Conservation (phyloP, 495 filamentous ascomycete genomes). For the Penicillium odoratum region DNA sequence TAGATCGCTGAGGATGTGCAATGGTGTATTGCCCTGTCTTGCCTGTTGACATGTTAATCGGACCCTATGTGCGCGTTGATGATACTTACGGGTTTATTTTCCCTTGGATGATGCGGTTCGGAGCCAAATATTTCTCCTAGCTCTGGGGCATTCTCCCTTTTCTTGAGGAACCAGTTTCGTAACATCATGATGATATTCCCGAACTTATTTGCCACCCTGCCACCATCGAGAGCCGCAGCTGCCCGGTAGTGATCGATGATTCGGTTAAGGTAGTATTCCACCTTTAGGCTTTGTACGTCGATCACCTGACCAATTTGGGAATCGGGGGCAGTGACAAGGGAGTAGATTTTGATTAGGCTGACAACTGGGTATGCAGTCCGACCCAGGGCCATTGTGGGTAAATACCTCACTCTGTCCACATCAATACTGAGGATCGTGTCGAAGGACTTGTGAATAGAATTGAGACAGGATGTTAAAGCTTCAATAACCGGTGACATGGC, state of each 20-base stretch:
- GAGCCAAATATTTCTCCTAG: conserved; percentile 33
- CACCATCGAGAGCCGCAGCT: conserved; percentile 63
- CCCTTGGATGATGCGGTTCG: conserved; percentile 13
- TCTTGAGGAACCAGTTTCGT: conserved; percentile 65
- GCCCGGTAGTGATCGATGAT: conserved; percentile 66
- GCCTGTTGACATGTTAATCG: conserved; percentile 32
- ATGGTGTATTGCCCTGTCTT: conserved; percentile 47
- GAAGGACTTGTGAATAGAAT: conserved; percentile 71
- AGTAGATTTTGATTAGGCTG: conserved; percentile 86
- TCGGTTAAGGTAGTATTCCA: conserved; percentile 71
- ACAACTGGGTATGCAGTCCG: conserved; percentile 80
- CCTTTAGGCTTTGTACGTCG: conserved; percentile 67
- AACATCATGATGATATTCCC: conserved; percentile 73
- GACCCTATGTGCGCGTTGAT: no score
- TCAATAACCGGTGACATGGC: conserved; percentile 64
- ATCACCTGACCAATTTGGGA: conserved; percentile 76
- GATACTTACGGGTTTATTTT: conserved; percentile 5
- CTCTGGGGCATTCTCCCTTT: conserved; percentile 36
- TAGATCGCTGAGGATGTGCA: conserved; percentile 68
- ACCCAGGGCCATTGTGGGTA: conserved; percentile 78
- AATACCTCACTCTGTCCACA: conserved; percentile 58
- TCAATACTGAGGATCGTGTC: conserved; percentile 66
- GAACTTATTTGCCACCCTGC: conserved; percentile 74
- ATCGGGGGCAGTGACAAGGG: conserved; percentile 66
- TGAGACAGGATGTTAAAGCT: conserved; percentile 70